These are phyloP conservation scores for Polyplosphaeria fusca DNA, from an alignment of 495 filamentous ascomycete genomes.

Conservation along the genomic window DNA sequence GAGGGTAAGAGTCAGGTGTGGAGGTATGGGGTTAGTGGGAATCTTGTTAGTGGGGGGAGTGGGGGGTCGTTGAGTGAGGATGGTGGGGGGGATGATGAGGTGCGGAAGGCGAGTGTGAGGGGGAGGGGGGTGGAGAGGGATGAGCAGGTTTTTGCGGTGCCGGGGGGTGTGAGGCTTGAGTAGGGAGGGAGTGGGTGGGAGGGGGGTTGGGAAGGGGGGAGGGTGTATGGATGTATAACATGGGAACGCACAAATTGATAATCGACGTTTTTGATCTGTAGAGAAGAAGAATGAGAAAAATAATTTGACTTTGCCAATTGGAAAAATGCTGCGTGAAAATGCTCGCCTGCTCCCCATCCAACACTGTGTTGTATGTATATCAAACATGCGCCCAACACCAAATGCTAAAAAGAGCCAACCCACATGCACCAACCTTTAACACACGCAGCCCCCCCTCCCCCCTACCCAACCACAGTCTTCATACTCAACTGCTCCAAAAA, in stretches of 20 bases:
- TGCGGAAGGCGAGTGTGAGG: background rate
- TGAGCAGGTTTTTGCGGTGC: conserved; percentile 23
- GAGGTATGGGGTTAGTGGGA: conserved; percentile 22
- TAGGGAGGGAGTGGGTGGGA: background rate
- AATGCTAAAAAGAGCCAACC: too few species aligned
- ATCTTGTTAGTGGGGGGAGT: conserved; percentile 17
- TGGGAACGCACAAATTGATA: too few species aligned
- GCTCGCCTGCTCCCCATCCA: too few species aligned
- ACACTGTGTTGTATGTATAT: too few species aligned
- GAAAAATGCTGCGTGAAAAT: too few species aligned
- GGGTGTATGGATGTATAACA: background rate
- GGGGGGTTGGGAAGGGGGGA: background rate
- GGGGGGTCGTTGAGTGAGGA: conserved; percentile 13
- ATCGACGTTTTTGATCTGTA: too few species aligned
- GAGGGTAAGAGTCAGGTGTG: conserved; percentile 16
- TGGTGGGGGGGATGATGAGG: background rate
- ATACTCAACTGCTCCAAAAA: conserved; percentile 91
- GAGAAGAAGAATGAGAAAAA: too few species aligned
- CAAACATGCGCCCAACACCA: too few species aligned
- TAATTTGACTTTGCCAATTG: too few species aligned
- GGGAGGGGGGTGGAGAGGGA: conserved; percentile 12
- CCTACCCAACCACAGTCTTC: conserved; percentile 82
- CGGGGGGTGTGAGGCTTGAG: conserved; percentile 24
- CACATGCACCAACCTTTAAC: too few species aligned
- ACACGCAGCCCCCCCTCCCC: too few species aligned